Base-by-base conservation (phyloP, 768 basidiomycete species). In the Boletus sensibilis region DNA sequence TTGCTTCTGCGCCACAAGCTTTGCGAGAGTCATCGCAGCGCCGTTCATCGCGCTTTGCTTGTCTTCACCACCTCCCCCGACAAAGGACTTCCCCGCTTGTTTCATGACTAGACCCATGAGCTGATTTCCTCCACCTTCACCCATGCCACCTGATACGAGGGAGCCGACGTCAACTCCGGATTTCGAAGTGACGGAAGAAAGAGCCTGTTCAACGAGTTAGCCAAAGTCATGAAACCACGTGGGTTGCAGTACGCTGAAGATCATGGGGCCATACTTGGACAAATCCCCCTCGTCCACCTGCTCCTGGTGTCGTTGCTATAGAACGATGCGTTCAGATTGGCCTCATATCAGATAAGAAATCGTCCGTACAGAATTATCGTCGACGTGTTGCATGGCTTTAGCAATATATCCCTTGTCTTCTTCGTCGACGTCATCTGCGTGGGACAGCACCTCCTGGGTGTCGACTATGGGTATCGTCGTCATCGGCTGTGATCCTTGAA, bases 51-150 rank as follows among this genome's bases (percentile, higher is more conserved):
- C 86, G 64, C 93, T 90, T 64, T 95, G 92, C 74, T 90, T 91
- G 0, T 62, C 58, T 68, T 79, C 79, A 11, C n/a, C n/a, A n/a
- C 82, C 79, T 5, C 83, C 75, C 4, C 82, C 79, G 9, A 84
- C 84, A 62, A 94, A 89, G 47, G 92, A 72, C 68, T 90, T 88
- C 16, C 81, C 75, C 0, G 85, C 88, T 62, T 95, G 87, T 0
- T 83, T 82, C 91, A 96, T 92, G 5, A 94, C 93, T 71, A 92
- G 72, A 64, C 88, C 88, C 72, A 96, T 85, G 56, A 95, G 75
- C 70, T 94, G 70, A 37, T 83, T 83, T 51, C 66, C 68, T 81
- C 78, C 48, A 76, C 78, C 45, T 78, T 74, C 27, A 76, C 79
- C 8, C 80, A 72, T 27, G 35, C 68, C 74, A 20, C 70, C 73